phyloP scores from a whole-genome alignment of 164 flowering plant genomes.

The Taxillus chinensis region DNA sequence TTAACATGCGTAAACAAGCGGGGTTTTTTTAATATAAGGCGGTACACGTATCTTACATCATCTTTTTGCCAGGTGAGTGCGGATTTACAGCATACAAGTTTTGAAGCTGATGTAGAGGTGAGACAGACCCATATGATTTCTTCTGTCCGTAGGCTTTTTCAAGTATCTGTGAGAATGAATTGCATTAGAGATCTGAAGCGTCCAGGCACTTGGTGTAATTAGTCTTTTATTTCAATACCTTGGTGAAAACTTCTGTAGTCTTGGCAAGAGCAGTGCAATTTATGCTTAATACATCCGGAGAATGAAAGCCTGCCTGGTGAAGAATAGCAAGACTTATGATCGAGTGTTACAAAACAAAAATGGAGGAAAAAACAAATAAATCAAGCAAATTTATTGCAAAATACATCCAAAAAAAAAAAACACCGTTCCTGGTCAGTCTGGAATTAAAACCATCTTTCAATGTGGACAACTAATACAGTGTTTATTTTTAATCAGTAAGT shows the following conservation, averaged over 20 bases:
- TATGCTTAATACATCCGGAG: constrained; percentile 49
- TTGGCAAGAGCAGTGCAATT: constrained; percentile 67
- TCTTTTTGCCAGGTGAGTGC: neutral
- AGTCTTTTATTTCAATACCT: constrained; percentile 33
- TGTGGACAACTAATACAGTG: no score
- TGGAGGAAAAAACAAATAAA: no score
- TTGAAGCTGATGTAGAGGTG: constrained; percentile 1
- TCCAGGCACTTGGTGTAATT: neutral
- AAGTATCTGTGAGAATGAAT: constrained; percentile 1
- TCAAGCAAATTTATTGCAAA: no score
- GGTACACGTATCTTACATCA: constrained; percentile 1
- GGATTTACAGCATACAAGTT: neutral
- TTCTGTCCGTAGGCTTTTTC: neutral
- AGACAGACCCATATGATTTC: neutral
- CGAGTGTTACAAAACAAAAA: no score
- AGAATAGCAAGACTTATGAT: neutral
- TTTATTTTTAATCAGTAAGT: no score
- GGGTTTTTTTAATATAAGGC: neutral
- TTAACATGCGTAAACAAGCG: neutral
- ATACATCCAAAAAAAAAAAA: no score
- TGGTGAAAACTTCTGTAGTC: constrained; percentile 62
- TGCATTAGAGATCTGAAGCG: constrained; percentile 2
- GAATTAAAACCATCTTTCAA: no score
- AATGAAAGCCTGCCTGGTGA: constrained; percentile 43
- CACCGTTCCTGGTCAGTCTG: no score